These are phyloP conservation scores for Ceratobasidium sp. DNA, from an alignment of 1,284 basidiomycete species.

Conservation along the genomic window DNA sequence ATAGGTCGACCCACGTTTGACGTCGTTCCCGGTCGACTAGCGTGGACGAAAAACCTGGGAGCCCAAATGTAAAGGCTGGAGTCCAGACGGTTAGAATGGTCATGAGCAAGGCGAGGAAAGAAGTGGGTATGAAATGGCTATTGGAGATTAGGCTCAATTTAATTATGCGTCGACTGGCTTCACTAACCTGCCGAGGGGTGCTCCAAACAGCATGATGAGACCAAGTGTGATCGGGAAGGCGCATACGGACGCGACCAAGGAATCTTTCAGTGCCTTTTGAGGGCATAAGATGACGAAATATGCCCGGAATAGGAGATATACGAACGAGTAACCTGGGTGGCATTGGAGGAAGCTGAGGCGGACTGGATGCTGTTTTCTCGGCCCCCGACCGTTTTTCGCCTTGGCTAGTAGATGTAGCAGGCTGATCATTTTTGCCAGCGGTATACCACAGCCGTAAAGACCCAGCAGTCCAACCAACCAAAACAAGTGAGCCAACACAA, in stretches of 20 bases:
- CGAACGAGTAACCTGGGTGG: conserved; percentile 55
- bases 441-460: conserved; percentile 69
- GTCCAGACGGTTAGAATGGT: conserved; percentile 77
- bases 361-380: conserved; percentile 32
- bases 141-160: conserved; percentile 32
- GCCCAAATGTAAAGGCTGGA: conserved; percentile 77
- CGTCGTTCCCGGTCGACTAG: conserved; percentile 49
- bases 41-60: conserved; percentile 62
- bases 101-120: conserved; percentile 75
- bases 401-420: not conserved
- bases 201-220: conserved; percentile 78
- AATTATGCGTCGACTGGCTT: conserved; percentile 31
- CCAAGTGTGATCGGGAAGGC: conserved; percentile 65
- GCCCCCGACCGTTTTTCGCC: conserved; percentile 45
- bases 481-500: conserved; percentile 67
- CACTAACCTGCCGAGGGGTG: conserved; percentile 73
- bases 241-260: conserved; percentile 68
- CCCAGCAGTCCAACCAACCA: conserved; percentile 81
- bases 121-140: conserved; percentile 63
- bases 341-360: conserved; percentile 52
- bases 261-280: conserved; percentile 63
- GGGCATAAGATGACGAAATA: conserved; percentile 29
- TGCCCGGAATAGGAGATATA: not conserved
- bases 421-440: not conserved
- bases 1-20: conserved; percentile 76